Conservation (phyloP, 176 grass and related monocot species). For the Saccharum spontaneum region DNA sequence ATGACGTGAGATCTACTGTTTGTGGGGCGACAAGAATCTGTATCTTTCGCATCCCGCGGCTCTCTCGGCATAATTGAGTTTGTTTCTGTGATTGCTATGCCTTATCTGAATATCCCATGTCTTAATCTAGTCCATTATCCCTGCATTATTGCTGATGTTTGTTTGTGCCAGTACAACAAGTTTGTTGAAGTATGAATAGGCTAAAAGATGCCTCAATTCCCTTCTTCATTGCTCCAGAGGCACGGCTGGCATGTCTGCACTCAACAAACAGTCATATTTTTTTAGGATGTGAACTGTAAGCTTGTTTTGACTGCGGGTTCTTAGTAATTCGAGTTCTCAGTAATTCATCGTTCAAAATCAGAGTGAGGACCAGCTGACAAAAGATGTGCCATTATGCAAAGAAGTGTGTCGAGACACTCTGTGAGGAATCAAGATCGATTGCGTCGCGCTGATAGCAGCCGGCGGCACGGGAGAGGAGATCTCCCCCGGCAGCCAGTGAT, state of each 20-base stretch:
- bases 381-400: not conserved
- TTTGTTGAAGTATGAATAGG: not conserved
- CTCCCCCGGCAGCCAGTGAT: not conserved
- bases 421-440: not conserved
- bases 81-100: not conserved
- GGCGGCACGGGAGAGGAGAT: not conserved
- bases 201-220: not conserved
- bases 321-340: not conserved
- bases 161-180: not conserved
- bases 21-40: constrained; percentile 17
- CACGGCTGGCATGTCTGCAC: not conserved
- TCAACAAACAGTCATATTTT: no score
- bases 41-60: not conserved
- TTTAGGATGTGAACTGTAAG: no score
- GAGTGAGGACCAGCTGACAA: not conserved
- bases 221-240: not conserved
- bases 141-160: constrained; percentile 9
- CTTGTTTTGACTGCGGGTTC: not conserved
- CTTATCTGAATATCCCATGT: constrained; percentile 24
- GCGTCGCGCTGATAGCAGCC: not conserved
- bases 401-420: not conserved
- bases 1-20: constrained; percentile 7
- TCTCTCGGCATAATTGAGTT: constrained; percentile 7
- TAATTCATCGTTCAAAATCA: not conserved
- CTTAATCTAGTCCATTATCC: not conserved